phyloP scores from a whole-genome alignment of 176 grass and related monocot genomes.

The Raddia distichophylla region DNA sequence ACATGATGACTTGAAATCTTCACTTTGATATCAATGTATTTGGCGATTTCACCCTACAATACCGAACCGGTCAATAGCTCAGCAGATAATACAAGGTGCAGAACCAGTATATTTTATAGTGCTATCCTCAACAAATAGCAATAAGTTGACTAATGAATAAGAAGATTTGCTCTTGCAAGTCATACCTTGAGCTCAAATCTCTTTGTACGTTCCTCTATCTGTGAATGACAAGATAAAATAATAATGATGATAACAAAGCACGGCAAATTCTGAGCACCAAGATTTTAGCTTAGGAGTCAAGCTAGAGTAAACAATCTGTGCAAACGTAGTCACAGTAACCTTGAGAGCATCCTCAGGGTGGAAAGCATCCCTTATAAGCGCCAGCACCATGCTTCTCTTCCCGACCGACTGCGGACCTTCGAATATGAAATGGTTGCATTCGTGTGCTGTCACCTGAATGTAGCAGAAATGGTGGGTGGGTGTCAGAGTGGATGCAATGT shows the following conservation, averaged over 20 bases:
- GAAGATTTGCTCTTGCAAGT: background rate
- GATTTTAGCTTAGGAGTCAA: background rate
- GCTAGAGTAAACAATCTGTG: background rate
- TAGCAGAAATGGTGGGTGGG: background rate
- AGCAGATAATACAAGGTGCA: too few species aligned
- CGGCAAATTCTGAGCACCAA: background rate
- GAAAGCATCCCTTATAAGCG: constrained; percentile 63
- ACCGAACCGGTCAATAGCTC: background rate
- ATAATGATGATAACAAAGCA: background rate
- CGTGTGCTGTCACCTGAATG: constrained; percentile 32
- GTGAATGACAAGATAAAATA: constrained; percentile 7
- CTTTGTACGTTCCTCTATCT: constrained; percentile 49
- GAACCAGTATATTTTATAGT: background rate
- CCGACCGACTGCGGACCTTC: constrained; percentile 54
- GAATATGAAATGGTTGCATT: constrained; percentile 59
- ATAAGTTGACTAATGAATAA: background rate
- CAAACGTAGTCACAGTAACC: constrained; percentile 4
- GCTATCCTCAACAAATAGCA: background rate
- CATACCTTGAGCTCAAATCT: constrained; percentile 71
- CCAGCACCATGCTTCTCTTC: constrained; percentile 68
- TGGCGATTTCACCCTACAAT: constrained; percentile 58
- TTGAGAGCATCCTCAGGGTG: constrained; percentile 33
- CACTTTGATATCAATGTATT: constrained; percentile 57
- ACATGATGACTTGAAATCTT: constrained; percentile 60
- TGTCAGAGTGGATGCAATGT: background rate